Conservation (phyloP, 73 alveolate species). For the Effrenium voratum region DNA sequence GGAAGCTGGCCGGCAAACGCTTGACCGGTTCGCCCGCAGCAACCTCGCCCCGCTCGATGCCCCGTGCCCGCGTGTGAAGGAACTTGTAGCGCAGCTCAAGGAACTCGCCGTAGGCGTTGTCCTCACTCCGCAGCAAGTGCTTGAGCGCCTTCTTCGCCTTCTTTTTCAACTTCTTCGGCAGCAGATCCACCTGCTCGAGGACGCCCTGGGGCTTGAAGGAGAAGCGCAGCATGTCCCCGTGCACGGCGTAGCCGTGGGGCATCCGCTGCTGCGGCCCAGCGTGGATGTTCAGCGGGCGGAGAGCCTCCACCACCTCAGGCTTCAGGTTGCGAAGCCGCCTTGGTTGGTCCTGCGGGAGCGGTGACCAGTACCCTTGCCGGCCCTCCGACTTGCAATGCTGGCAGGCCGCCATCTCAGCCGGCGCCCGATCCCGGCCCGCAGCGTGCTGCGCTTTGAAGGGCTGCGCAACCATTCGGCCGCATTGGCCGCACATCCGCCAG, state of each 20-base stretch:
- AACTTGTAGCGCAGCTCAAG: background rate
- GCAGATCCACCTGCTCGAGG: background rate
- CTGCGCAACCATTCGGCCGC: conserved; percentile 31
- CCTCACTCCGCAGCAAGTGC: background rate
- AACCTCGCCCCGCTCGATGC: background rate
- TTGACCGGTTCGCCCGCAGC: background rate
- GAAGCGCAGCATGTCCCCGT: conserved; percentile 4
- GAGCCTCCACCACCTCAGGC: background rate
- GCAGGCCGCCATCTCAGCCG: background rate
- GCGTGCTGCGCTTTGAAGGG: background rate
- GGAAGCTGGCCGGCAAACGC: conserved; percentile 32
- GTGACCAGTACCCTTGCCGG: background rate
- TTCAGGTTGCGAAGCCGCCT: background rate
- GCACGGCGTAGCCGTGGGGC: conserved; percentile 21
- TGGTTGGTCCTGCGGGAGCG: background rate
- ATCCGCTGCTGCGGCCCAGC: background rate
- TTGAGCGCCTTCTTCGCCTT: background rate
- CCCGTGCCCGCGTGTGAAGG: background rate
- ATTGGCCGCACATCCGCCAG: background rate
- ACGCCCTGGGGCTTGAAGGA: background rate
- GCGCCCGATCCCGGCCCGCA: background rate
- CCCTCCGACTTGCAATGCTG: background rate
- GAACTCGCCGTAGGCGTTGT: background rate
- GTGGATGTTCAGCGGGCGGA: background rate
- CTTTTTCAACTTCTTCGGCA: background rate